Base-by-base conservation (phyloP, 2,329 filamentous ascomycete genomes). In the Gaeumannomyces sp. region DNA sequence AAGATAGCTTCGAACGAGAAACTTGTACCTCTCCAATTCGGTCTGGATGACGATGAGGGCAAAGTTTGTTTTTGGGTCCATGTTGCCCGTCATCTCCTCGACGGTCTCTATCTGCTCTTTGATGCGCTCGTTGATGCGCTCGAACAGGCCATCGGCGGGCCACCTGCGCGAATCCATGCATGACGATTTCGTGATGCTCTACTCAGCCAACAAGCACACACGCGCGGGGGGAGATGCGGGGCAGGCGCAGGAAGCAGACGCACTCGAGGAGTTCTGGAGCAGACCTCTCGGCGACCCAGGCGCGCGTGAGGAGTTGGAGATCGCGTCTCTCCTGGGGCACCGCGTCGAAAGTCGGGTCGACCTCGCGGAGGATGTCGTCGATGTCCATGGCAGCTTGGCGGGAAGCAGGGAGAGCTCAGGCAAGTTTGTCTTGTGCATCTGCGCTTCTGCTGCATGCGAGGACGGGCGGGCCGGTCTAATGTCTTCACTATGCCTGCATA, bases 1-100 rank as follows among this genome's bases (percentile, higher is more conserved):
- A 65, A 99, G 77, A 69, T 94, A 89, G 69, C 90, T 90, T 67
- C 95, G 85, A 25, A 98, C 85, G 28, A 99, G 83, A 73, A 93
- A 99, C 78, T 97, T 97, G 78, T 91, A 96, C 60, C 95, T 84
- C 75, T 97, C 93, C 64, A 99, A 85, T 78, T 99, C 95, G 8
- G 96, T 98, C 80, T 99, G 95, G 64, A 97, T 88, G 67, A 99
- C 90, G 61, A 97, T 97, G 72, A 98, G 88, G 67, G 88, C 87
- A 75, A 99, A 97, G 75, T 97, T 98, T 68, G 91, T 89, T 76
- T 91, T 93, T 60, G 93, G 90, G 72, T 96, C 93, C 86, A 93
- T 90, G 73, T 91, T 88, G 67, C 90, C 90, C 16, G 90, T 94
- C 83, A 93, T 85, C 65, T 77, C 76, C 68, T 77, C 76, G 62